Percentiles rank a stretch among this genome's conserved stretches.
phyloP scores from a whole-genome alignment of 2,329 filamentous ascomycete genomes.

The Xylaria arbuscula region DNA sequence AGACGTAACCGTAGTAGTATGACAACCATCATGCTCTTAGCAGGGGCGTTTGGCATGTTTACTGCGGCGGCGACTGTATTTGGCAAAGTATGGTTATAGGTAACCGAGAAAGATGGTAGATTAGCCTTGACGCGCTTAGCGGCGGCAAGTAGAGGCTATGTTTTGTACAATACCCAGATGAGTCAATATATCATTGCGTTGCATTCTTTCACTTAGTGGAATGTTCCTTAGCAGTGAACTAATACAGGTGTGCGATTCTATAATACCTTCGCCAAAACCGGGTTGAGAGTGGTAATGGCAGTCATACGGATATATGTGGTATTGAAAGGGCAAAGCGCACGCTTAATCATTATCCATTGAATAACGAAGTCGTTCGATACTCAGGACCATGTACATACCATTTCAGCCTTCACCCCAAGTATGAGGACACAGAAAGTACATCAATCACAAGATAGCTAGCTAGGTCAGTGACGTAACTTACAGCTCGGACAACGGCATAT shows the following conservation, averaged over 20 bases:
- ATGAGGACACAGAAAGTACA: no score
- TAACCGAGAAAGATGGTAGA: not conserved
- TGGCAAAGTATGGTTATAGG: conserved; percentile 3
- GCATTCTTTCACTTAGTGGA: not conserved
- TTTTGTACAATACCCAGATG: conserved; percentile 19
- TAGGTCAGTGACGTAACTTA: no score
- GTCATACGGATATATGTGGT: not conserved
- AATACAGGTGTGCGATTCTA: not conserved
- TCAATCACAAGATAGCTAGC: no score
- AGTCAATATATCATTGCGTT: conserved; percentile 1
- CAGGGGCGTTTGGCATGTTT: conserved; percentile 11
- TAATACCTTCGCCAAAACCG: no score
- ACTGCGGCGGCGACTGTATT: conserved; percentile 3
- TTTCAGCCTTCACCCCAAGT: no score
- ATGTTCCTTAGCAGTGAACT: not conserved
- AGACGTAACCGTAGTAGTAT: not conserved
- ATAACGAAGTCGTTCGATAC: no score
- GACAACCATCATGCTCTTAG: not conserved
- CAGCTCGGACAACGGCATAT: not conserved
- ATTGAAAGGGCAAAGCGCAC: no score
- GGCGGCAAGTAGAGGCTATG: not conserved
- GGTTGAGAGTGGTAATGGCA: not conserved
- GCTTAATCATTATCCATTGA: no score
- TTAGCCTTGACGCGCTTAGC: not conserved
- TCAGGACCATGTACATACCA: no score